These are phyloP conservation scores for Cercospora nicotianae DNA, from an alignment of 2,329 filamentous ascomycete genomes.

Conservation along the genomic window DNA sequence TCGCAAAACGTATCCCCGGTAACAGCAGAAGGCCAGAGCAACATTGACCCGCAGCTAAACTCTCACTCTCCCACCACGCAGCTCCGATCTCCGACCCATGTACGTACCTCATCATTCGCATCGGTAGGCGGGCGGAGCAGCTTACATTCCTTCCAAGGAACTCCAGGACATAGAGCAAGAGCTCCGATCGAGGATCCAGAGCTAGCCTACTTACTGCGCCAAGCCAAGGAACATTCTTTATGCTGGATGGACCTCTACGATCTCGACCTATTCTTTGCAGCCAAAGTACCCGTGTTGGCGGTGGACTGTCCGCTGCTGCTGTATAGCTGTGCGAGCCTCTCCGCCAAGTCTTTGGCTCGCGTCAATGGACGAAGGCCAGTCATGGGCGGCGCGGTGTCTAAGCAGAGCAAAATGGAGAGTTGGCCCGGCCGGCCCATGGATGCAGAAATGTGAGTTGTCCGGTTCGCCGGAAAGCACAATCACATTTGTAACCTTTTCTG, in stretches of 20 bases:
- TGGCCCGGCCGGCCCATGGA: conserved; percentile 46
- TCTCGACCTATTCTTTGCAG: conserved; percentile 60
- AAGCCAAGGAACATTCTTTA: conserved; percentile 17
- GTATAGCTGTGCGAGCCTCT: conserved; percentile 60
- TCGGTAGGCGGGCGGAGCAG: conserved; percentile 30
- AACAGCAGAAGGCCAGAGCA: conserved; percentile 24
- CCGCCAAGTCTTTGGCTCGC: conserved; percentile 60
- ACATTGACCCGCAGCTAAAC: conserved; percentile 36
- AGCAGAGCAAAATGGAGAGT: conserved; percentile 45
- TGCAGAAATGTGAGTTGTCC: conserved; percentile 31
- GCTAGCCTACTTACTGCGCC: conserved; percentile 59
- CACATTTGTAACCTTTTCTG: not conserved
- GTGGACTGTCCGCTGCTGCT: conserved; percentile 51
- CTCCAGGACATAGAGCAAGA: conserved; percentile 14
- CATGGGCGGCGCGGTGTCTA: conserved; percentile 47
- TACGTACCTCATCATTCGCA: conserved; percentile 35
- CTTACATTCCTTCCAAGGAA: conserved; percentile 30
- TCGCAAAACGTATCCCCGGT: conserved; percentile 39
- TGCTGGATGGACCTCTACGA: conserved; percentile 56
- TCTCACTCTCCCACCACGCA: conserved; percentile 24
- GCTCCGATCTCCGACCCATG: conserved; percentile 28
- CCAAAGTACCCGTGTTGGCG: conserved; percentile 59
- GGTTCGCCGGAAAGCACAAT: not conserved
- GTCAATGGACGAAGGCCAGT: conserved; percentile 54
- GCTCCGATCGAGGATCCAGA: conserved; percentile 34